These are phyloP conservation scores for Aspergillus affinis DNA, from an alignment of 495 filamentous ascomycete genomes.

Conservation along the genomic window DNA sequence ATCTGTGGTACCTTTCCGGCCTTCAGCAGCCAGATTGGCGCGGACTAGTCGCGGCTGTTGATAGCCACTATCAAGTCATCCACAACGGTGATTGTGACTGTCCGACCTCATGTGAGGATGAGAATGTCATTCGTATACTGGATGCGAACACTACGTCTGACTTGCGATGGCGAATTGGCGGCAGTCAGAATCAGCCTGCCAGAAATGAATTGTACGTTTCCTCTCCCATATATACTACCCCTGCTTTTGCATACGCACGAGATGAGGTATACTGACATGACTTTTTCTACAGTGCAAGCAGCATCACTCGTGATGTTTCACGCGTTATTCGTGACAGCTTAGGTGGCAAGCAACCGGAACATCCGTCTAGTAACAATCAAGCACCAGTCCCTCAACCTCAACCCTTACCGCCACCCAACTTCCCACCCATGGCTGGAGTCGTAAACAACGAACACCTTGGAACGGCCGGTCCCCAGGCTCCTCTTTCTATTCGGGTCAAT, in stretches of 20 bases:
- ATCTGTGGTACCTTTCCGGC: conserved; percentile 45
- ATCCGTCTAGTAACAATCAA: conserved; percentile 14
- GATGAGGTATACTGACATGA: conserved; percentile 14
- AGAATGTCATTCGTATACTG: conserved; percentile 38
- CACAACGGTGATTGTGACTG: conserved; percentile 38
- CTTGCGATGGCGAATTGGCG: conserved; percentile 43
- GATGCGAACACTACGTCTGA: conserved; percentile 27
- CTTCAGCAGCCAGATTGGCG: conserved; percentile 46
- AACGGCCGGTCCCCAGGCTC: conserved; percentile 14
- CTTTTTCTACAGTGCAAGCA: conserved; percentile 34
- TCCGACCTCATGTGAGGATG: conserved; percentile 31
- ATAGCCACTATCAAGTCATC: conserved; percentile 44
- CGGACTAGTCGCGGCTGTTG: conserved; percentile 46
- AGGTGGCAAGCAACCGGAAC: conserved; percentile 25
- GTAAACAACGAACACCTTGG: conserved; percentile 5
- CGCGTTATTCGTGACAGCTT: conserved; percentile 44
- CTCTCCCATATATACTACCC: not conserved
- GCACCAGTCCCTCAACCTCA: conserved; percentile 15
- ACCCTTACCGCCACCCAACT: conserved; percentile 19
- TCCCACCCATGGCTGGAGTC: conserved; percentile 14
- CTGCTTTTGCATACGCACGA: not conserved
- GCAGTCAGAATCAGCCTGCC: conserved; percentile 24
- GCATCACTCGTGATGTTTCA: conserved; percentile 44
- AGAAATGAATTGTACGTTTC: conserved; percentile 44
- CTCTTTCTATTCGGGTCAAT: conserved; percentile 40